These are phyloP conservation scores for Polyporus tsugae DNA, from an alignment of 1,284 basidiomycete genomes.

Conservation along the genomic window DNA sequence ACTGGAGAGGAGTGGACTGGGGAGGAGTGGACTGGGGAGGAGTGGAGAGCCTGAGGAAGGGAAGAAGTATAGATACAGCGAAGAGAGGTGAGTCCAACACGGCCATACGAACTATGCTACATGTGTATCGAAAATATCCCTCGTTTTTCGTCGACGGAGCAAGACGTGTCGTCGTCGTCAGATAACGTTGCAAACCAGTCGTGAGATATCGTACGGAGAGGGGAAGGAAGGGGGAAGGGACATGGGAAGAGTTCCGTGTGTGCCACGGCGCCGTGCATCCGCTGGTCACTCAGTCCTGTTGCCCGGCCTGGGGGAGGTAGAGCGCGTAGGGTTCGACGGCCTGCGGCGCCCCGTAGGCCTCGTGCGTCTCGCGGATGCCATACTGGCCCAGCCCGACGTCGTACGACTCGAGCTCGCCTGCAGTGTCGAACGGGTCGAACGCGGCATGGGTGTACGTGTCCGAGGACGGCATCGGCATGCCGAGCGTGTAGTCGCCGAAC, in stretches of 20 bases:
- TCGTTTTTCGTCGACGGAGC: slow-evolving; percentile 18
- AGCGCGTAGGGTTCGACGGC: slow-evolving; percentile 32
- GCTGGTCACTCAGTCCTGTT: slow-evolving; percentile 13
- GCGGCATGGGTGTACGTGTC: background rate
- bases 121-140: slow-evolving; percentile 24
- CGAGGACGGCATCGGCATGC: background rate
- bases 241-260: background rate
- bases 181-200: slow-evolving; percentile 26
- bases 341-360: slow-evolving; percentile 26
- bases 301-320: slow-evolving; percentile 23
- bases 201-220: slow-evolving; percentile 19
- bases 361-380: slow-evolving; percentile 25
- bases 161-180: slow-evolving; percentile 16
- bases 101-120: slow-evolving; percentile 29
- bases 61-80: slow-evolving; percentile 30
- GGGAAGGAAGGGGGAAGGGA: background rate
- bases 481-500: background rate
- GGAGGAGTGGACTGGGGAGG: background rate
- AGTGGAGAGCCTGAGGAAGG: no score
- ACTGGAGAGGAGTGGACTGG: background rate
- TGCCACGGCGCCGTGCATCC: background rate
- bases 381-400: slow-evolving; percentile 32
- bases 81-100: slow-evolving; percentile 26
- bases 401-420: slow-evolving; percentile 35
- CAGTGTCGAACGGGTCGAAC: slow-evolving; percentile 23